These are phyloP conservation scores for Penicillium egyptiacum DNA, from an alignment of 495 filamentous ascomycete genomes.

Conservation along the genomic window DNA sequence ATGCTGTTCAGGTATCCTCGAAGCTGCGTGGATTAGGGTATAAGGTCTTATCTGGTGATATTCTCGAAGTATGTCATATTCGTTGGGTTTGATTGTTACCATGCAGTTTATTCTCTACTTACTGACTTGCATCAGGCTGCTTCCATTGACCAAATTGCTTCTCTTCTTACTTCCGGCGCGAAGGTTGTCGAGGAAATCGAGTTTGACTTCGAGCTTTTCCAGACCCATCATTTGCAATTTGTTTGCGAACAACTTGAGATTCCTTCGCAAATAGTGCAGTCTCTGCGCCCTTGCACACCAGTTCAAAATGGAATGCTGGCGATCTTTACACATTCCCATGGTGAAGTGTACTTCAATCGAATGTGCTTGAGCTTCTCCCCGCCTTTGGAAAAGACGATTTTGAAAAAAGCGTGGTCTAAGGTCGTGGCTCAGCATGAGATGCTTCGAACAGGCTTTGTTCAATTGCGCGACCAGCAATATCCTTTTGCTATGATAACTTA, in stretches of 20 bases:
- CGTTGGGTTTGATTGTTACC: background rate
- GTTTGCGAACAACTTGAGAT: conserved; percentile 33
- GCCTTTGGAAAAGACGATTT: conserved; percentile 46
- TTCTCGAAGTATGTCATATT: conserved; percentile 53
- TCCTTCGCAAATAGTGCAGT: conserved; percentile 20
- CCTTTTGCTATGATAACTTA: conserved; percentile 70
- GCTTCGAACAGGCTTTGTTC: conserved; percentile 69
- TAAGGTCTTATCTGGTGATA: conserved; percentile 60
- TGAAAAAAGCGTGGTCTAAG: conserved; percentile 59
- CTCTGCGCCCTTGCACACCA: conserved; percentile 53
- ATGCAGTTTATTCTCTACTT: conserved; percentile 45
- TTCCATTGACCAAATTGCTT: conserved; percentile 28
- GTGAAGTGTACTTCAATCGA: conserved; percentile 77
- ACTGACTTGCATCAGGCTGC: conserved; percentile 55
- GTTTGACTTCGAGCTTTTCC: conserved; percentile 40
- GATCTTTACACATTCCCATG: conserved; percentile 64
- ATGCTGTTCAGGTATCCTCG: conserved; percentile 60
- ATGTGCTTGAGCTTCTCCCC: conserved; percentile 59
- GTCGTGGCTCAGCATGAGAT: conserved; percentile 62
- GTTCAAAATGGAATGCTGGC: conserved; percentile 82
- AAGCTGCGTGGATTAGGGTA: conserved; percentile 60
- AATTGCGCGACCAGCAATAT: conserved; percentile 42
- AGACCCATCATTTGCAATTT: conserved; percentile 56
- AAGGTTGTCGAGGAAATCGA: conserved; percentile 15
- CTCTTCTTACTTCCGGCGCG: conserved; percentile 19